phyloP scores from a whole-genome alignment of 106 monocot species.

The Platanthera zijinensis region DNA sequence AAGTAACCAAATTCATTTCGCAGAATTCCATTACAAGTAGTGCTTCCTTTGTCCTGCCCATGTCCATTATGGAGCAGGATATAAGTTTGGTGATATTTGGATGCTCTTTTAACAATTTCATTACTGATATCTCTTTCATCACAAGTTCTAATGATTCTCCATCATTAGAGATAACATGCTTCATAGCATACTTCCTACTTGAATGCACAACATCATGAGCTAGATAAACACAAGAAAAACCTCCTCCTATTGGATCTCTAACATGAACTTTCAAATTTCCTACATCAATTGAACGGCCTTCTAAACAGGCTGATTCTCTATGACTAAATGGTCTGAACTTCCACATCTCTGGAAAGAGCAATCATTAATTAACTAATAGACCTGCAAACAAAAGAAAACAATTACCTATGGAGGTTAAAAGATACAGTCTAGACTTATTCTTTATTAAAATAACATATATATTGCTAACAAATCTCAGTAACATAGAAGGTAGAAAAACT shows the following conservation, averaged over 20 bases:
- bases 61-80: slow-evolving; percentile 33
- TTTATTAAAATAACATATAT: not conserved
- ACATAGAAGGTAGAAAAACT: not conserved
- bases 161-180: slow-evolving; percentile 57
- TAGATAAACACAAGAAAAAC: slow-evolving; percentile 52
- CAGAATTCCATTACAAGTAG: slow-evolving; percentile 50
- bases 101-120: slow-evolving; percentile 40
- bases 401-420: not conserved
- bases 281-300: slow-evolving; percentile 47
- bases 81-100: slow-evolving; percentile 40
- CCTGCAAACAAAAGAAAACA: not conserved
- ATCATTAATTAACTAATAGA: not conserved
- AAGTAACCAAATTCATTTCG: slow-evolving; percentile 40
- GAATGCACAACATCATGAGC: slow-evolving; percentile 25
- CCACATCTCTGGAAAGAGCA: slow-evolving; percentile 29
- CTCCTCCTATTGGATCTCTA: slow-evolving; percentile 34
- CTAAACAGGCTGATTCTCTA: slow-evolving; percentile 40
- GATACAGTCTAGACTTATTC: not conserved
- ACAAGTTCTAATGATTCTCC: slow-evolving; percentile 39
- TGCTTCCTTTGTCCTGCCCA: slow-evolving; percentile 42
- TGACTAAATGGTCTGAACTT: slow-evolving; percentile 48
- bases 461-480: not conserved
- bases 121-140: slow-evolving; percentile 50
- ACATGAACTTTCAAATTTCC: slow-evolving; percentile 44
- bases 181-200: slow-evolving; percentile 45